Percentiles rank a stretch among this genome's conserved stretches.
Evolutionary conservation across 2,329 filamentous ascomycete genomes (phyloP).

Genomic region (Ophiocordyceps camponoti-saundersi): DNA sequence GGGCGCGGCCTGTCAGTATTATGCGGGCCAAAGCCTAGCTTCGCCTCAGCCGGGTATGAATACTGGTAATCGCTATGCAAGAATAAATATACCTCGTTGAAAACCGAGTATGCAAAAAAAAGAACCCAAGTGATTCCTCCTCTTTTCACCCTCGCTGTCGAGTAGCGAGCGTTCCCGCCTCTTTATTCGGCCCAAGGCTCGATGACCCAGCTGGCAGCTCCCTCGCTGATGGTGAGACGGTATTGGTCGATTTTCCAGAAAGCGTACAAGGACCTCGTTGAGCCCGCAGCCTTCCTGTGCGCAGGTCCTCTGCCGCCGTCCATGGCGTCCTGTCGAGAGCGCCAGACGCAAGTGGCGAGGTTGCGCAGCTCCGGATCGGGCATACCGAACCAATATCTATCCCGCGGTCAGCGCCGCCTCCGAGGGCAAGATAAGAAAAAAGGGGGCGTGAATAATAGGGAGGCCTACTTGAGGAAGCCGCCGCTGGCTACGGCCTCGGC

Average conservation of each 20-base stretch:
- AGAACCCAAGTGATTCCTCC: background rate
- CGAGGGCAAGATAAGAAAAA: background rate
- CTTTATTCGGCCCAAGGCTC: slow-evolving; percentile 29
- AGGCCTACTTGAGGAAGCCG: slow-evolving; percentile 56
- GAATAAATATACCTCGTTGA: too few relatives aligned
- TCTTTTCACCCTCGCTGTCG: background rate
- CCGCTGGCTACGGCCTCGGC: slow-evolving; percentile 64
- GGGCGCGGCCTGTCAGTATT: too few relatives aligned
- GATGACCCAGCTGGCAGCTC: slow-evolving; percentile 45
- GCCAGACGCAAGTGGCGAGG: slow-evolving; percentile 64
- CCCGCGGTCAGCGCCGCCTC: slow-evolving; percentile 5
- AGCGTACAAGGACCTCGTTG: slow-evolving; percentile 42
- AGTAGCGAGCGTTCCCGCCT: background rate
- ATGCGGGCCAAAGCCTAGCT: too few relatives aligned
- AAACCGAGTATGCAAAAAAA: too few relatives aligned
- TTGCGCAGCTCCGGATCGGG: slow-evolving; percentile 56
- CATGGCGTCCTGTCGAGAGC: slow-evolving; percentile 39
- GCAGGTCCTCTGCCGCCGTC: slow-evolving; percentile 42
- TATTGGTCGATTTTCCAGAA: slow-evolving; percentile 57
- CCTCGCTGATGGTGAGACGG: slow-evolving; percentile 50
- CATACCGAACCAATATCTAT: slow-evolving; percentile 72
- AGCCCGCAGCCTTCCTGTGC: slow-evolving; percentile 48
- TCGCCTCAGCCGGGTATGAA: background rate
- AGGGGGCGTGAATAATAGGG: background rate
- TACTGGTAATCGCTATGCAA: background rate